Base-by-base conservation (phyloP, 1,139 yeast species). In the Pichia cactophila region DNA sequence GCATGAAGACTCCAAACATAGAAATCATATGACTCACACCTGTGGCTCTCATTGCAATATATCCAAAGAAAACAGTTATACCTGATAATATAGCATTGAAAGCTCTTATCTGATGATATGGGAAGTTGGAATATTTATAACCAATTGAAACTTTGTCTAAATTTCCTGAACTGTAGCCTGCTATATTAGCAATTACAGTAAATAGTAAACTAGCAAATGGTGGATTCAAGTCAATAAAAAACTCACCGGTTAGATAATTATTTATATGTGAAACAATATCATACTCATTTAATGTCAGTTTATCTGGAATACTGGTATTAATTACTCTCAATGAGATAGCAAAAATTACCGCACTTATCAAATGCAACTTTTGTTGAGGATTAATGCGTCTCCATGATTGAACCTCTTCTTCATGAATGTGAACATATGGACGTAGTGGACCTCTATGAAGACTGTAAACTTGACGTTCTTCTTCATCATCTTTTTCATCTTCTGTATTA, bases 181-280 rank as follows among this genome's bases (percentile, higher is more conserved):
- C 61, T 3, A 69, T 16, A 26, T 63, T 56, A 0, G 78, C 74
- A 11, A 79, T 55, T 55, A 68, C 65, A 44, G 72, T 70, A 58
- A 72, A 80, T 1, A 80, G 50, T 51, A 83, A 58, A 42, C 77
- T 71, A 6, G 70, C 75, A 41, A 83, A 66, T 2, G 90, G 89
- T 0, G 90, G 89, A 49, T 81, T 78, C 2, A 74, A 71, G 55
- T 78, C 85, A 17, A 81, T 61, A 59, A 78, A 82, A 56, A 78
- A 83, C 42, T 74, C 71, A n/a, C 88, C 86, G 41, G 69, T 69
- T 54, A 73, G 66, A 68, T 85, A 87, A 52, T 76, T 73, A 50
- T 80, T 74, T 46, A 92, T 82, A 62, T 80, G 29, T 6, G 45
- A 26, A 17, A 44, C 45, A 11, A 42, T 6, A 10, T 39, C 31